phyloP scores from a whole-genome alignment of 257 asterid genomes.

The Osmanthus fragrans region DNA sequence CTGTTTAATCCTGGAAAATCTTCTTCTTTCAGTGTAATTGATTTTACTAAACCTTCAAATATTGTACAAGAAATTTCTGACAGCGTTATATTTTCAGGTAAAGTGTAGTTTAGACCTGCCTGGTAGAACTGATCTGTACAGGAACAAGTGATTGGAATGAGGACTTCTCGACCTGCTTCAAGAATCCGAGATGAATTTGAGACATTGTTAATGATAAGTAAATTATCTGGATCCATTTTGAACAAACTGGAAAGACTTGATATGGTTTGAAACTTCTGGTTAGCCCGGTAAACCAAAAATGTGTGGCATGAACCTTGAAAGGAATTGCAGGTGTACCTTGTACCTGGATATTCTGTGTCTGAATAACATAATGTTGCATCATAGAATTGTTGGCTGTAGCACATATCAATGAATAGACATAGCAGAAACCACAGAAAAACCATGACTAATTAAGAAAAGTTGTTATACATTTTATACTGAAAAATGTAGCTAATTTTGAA shows the following conservation, averaged over 20 bases:
- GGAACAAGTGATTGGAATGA: conserved; percentile 55
- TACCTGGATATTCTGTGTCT: conserved; percentile 37
- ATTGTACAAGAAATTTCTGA: conserved; percentile 46
- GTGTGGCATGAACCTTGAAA: conserved; percentile 40
- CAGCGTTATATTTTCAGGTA: conserved; percentile 19
- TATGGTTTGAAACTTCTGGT: conserved; percentile 33
- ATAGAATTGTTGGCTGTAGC: conserved; percentile 50
- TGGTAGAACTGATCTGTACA: conserved; percentile 42
- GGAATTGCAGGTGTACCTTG: conserved; percentile 55
- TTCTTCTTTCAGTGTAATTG: conserved; percentile 35
- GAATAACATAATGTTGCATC: conserved; percentile 51
- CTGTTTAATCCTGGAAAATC: conserved; percentile 12
- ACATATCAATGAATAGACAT: conserved; percentile 24
- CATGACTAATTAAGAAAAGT: conserved; percentile 18
- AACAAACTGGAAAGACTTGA: conserved; percentile 46
- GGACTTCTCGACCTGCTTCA: conserved; percentile 46
- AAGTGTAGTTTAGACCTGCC: conserved; percentile 34
- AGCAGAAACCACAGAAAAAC: conserved; percentile 31
- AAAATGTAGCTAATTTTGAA: not conserved
- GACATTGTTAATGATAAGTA: conserved; percentile 43
- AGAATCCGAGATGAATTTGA: conserved; percentile 35
- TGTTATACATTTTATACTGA: conserved; percentile 2
- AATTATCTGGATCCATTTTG: conserved; percentile 20
- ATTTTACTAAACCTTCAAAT: conserved; percentile 60
- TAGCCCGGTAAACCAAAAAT: conserved; percentile 53